Base-by-base conservation (phyloP, 1,284 basidiomycete species). In the Inonotus obliquus region DNA sequence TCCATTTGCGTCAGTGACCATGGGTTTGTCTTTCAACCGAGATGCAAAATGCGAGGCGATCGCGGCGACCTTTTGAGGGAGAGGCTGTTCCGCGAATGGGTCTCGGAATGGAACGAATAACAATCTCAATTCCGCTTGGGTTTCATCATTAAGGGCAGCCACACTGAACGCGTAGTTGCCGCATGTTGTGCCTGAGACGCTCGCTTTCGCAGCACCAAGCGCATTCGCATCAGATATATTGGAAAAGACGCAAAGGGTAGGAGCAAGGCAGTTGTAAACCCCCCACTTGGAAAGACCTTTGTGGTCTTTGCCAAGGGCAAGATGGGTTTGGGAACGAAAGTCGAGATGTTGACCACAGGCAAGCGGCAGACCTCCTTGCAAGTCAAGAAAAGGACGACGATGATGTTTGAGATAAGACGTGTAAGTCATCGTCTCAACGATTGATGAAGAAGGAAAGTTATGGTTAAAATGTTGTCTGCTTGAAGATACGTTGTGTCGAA, bases 1-100 rank as follows among this genome's bases (percentile, higher is more conserved):
- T 21, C 92, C 90, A 68, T 90, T 89, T 6, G 97, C 96, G 72
- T 98, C 92, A 1, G 96, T 97, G 58, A 98, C 81, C 70, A 99
- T 94, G 21, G 91, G 91, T 75, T 95, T 96, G 69, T 97, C 93
- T 19, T 78, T 70, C 1, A 96, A 92, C 96, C 97, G 99, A 4
- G 88, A 81, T 17, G 91, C 84, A 72, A 98, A 97, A 75, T 98
- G 93, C 27, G 87, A 81, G 1, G 95, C 93, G 44, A 96, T 85
- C 47, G 73, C 81, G 53, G 81, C 84, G 55, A 89, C 75, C 38
- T 81, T 79, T 56, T 45, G 63, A 47, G 45, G 63, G 65, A 54
- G 59, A 11, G 63, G 56, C 6, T 81, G 80, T 14, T 79, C 70
- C 0, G 75, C 68, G 35, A 75, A 79, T 51, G 80, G 82, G 61